Conservation (phyloP, 192 early-diverging fungal genomes). For the Ambispora gerdemannii region DNA sequence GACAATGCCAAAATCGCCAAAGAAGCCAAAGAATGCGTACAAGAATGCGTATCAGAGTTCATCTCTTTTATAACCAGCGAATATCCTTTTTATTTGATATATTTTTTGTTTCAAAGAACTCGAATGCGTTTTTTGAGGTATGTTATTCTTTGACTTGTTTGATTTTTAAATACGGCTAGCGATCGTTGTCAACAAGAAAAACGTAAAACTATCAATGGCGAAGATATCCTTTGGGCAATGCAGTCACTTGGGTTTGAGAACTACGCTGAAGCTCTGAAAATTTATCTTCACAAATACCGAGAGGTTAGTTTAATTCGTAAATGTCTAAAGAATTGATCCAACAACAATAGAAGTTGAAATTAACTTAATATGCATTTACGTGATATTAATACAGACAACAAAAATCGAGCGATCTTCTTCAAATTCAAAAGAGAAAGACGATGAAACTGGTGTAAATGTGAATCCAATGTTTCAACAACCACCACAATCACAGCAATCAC, state of each 20-base stretch:
- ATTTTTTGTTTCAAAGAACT: background rate
- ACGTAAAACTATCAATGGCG: constrained; percentile 96
- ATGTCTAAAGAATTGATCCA: no score
- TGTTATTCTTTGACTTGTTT: constrained; percentile 25
- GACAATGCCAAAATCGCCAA: constrained; percentile 98
- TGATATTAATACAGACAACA: constrained; percentile 42
- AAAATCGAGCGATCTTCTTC: constrained; percentile 49
- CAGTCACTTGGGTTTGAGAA: constrained; percentile 96
- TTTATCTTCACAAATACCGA: constrained; percentile 85
- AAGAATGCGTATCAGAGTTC: constrained; percentile 99
- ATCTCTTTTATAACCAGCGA: constrained; percentile 98
- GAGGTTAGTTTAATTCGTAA: constrained; percentile 62
- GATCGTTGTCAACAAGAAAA: constrained; percentile 93
- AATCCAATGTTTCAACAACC: constrained; percentile 33
- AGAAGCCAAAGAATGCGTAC: constrained; percentile 93
- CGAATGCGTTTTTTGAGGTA: background rate
- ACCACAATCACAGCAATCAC: no score
- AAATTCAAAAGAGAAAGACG: constrained; percentile 50
- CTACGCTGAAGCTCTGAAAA: constrained; percentile 85
- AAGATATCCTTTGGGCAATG: constrained; percentile 98
- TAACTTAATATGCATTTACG: no score
- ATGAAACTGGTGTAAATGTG: constrained; percentile 35
- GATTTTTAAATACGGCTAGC: constrained; percentile 58
- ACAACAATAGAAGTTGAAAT: no score
- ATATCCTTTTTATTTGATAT: constrained; percentile 47